phyloP scores from a whole-genome alignment of 176 grass and related monocot genomes.

The Zea mays region Zm-B73-REFERENCE-NAM-5.0 NC_050101.1:80620501-80621000 shows the following conservation, averaged over 20 bases:
- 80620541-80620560: neutral
- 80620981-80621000: conserved; percentile 33
- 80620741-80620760: conserved; percentile 95
- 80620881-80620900: conserved; percentile 73
- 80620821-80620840: conserved; percentile 26
- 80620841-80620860: conserved; percentile 44
- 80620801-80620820: conserved; percentile 72
- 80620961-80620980: conserved; percentile 43
- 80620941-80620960: conserved; percentile 48
- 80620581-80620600: neutral
- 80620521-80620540: neutral
- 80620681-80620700: conserved; percentile 17
- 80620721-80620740: conserved; percentile 90
- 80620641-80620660: neutral
- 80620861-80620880: conserved; percentile 89
- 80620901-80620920: conserved; percentile 87
- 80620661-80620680: neutral
- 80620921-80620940: conserved; percentile 58
- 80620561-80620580: conserved; percentile 13
- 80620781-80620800: conserved; percentile 77
- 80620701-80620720: conserved; percentile 59
- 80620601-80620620: neutral
- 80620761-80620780: conserved; percentile 96
- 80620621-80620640: neutral
- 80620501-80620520: neutral